Percentiles rank a stretch among this genome's conserved stretches.
These are phyloP conservation scores for Hymenoscyphus infarciens DNA, from an alignment of 2,329 filamentous ascomycete species.

Conservation along the genomic window DNA sequence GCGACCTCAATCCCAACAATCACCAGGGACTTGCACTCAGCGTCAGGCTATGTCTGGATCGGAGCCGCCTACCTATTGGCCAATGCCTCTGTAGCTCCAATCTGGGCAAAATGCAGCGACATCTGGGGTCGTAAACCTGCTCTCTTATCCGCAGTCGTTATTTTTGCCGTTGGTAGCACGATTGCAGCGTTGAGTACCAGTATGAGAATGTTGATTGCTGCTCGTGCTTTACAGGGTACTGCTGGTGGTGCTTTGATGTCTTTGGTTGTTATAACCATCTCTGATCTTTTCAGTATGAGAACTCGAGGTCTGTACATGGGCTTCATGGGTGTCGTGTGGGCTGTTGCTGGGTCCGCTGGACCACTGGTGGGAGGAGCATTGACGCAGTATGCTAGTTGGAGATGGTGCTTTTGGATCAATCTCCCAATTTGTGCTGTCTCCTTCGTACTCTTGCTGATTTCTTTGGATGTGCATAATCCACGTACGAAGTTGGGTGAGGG, in stretches of 20 bases:
- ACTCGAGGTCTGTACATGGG: conserved; percentile 58
- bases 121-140: conserved; percentile 65
- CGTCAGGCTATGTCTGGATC: conserved; percentile 50
- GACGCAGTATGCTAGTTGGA: conserved; percentile 55
- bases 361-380: conserved; percentile 60
- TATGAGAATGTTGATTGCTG: conserved; percentile 60
- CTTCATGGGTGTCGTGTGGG: conserved; percentile 58
- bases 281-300: conserved; percentile 59
- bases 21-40: conserved; percentile 39
- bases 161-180: conserved; percentile 61
- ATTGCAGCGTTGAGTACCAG: conserved; percentile 55
- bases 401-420: conserved; percentile 62
- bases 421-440: conserved; percentile 36
- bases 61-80: conserved; percentile 43
- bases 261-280: conserved; percentile 61
- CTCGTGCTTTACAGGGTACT: conserved; percentile 59
- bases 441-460: conserved; percentile 53
- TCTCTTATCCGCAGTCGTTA: conserved; percentile 54
- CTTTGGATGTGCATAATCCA: conserved; percentile 61
- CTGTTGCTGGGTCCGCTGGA: conserved; percentile 55
- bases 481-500: conserved; percentile 54
- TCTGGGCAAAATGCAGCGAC: conserved; percentile 58
- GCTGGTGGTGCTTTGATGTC: conserved; percentile 61
- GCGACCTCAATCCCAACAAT: conserved; percentile 41
- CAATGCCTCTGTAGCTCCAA: conserved; percentile 44